Evolutionary conservation across 306 rosid species (phyloP).

Genomic region (Corylus avellana): DNA sequence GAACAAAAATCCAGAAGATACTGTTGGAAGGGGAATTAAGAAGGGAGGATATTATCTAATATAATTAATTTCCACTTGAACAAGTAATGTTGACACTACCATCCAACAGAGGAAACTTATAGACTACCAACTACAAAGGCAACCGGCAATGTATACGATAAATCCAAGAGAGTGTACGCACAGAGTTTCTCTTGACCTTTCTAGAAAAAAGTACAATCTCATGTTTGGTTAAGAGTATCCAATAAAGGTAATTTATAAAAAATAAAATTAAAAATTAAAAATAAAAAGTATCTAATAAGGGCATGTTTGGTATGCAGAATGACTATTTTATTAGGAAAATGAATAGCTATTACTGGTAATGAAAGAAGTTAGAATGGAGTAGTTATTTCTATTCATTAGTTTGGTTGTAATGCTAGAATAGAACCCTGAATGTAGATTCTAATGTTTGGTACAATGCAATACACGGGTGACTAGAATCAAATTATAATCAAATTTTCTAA

Average conservation of each 20-base stretch:
- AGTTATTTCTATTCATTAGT: too few species aligned
- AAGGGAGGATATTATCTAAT: background rate
- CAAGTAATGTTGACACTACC: conserved; percentile 9
- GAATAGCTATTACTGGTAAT: too few species aligned
- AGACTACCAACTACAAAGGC: background rate
- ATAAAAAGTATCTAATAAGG: too few species aligned
- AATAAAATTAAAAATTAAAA: too few species aligned
- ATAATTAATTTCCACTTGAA: conserved; percentile 21
- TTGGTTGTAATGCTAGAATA: too few species aligned
- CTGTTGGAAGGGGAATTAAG: conserved; percentile 2
- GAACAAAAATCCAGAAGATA: conserved; percentile 3
- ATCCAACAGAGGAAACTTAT: background rate
- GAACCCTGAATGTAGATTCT: too few species aligned
- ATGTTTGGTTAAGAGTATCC: background rate
- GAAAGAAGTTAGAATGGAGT: too few species aligned
- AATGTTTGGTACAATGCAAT: too few species aligned
- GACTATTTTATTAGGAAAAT: too few species aligned
- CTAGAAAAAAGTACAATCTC: background rate
- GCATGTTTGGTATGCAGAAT: too few species aligned
- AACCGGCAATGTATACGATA: background rate
- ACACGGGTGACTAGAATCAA: too few species aligned
- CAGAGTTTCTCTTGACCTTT: background rate
- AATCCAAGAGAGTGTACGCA: background rate
- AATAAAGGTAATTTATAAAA: background rate
- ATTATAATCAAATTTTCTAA: too few species aligned